These are phyloP conservation scores for Phaffia australis DNA, from an alignment of 768 basidiomycete genomes.

Conservation along the genomic window DNA sequence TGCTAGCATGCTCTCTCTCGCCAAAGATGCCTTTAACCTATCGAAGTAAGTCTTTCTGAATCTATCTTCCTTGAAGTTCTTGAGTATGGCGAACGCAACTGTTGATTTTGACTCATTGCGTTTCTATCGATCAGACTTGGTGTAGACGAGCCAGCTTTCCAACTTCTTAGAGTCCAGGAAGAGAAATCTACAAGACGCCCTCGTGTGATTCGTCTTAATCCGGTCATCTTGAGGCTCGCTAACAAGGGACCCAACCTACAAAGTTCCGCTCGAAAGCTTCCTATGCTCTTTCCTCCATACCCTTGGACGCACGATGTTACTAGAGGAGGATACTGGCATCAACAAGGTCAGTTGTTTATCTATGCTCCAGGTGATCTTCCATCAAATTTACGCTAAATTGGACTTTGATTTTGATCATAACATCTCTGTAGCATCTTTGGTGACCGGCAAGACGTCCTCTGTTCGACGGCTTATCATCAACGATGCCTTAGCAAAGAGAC, in stretches of 20 bases:
- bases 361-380: constrained; percentile 51
- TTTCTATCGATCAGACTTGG: no score
- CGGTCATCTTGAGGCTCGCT: not conserved
- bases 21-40: no score
- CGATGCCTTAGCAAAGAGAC: constrained; percentile 59
- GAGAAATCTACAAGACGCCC: no score
- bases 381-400: constrained; percentile 25
- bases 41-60: no score
- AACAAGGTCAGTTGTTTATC: constrained; percentile 51
- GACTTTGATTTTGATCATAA: constrained; percentile 8
- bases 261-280: constrained; percentile 82
- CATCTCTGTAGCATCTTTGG: not conserved
- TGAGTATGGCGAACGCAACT: no score
- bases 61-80: no score
- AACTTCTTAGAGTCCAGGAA: no score
- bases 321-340: constrained; percentile 46
- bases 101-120: no score
- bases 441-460: constrained; percentile 54
- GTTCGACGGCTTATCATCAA: constrained; percentile 73
- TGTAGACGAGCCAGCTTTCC: no score
- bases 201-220: not conserved
- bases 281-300: constrained; percentile 85
- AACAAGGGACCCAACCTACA: not conserved
- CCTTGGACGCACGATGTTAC: constrained; percentile 64
- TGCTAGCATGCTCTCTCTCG: no score